Conservation (phyloP, 2,329 filamentous ascomycete genomes). For the Pestalotiopsis sp. region DNA sequence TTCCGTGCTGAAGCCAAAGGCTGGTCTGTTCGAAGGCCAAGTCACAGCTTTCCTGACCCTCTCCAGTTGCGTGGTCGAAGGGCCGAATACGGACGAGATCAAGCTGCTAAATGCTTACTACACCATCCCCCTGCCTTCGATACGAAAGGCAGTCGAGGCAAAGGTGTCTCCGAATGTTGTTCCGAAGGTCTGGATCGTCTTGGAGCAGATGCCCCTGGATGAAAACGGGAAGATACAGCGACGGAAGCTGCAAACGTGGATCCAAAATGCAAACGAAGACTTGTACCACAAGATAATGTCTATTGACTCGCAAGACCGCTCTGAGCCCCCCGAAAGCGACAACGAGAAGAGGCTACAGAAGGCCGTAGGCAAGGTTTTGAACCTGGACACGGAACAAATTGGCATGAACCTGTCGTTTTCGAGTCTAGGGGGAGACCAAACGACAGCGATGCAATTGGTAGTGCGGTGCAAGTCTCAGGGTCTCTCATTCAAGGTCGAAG, state of each 20-base stretch:
- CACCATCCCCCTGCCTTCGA: conserved; percentile 39
- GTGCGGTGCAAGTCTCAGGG: conserved; percentile 38
- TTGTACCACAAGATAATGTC: conserved; percentile 45
- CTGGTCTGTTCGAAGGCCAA: conserved; percentile 50
- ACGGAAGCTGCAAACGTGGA: conserved; percentile 51
- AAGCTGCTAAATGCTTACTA: conserved; percentile 41
- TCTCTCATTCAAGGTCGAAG: conserved; percentile 34
- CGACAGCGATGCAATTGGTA: conserved; percentile 38
- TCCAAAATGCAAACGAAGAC: conserved; percentile 51
- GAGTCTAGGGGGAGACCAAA: conserved; percentile 41
- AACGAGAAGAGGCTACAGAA: conserved; percentile 40
- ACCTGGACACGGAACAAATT: conserved; percentile 38
- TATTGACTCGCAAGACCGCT: conserved; percentile 36
- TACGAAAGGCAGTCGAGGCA: conserved; percentile 37
- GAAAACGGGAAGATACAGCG: conserved; percentile 39
- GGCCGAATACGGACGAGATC: conserved; percentile 32
- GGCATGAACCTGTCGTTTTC: conserved; percentile 42
- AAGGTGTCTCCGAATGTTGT: conserved; percentile 36
- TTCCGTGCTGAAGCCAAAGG: conserved; percentile 45
- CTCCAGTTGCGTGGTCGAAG: conserved; percentile 26
- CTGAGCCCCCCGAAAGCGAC: conserved; percentile 35
- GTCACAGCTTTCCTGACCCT: conserved; percentile 48
- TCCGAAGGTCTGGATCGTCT: conserved; percentile 49
- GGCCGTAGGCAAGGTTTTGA: conserved; percentile 37
- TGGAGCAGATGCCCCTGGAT: conserved; percentile 46